Evolutionary conservation across 1,284 basidiomycete species (phyloP), one percentile per base, ranked within the genome.

Genomic region (Sporisorium exsertum): DNA sequence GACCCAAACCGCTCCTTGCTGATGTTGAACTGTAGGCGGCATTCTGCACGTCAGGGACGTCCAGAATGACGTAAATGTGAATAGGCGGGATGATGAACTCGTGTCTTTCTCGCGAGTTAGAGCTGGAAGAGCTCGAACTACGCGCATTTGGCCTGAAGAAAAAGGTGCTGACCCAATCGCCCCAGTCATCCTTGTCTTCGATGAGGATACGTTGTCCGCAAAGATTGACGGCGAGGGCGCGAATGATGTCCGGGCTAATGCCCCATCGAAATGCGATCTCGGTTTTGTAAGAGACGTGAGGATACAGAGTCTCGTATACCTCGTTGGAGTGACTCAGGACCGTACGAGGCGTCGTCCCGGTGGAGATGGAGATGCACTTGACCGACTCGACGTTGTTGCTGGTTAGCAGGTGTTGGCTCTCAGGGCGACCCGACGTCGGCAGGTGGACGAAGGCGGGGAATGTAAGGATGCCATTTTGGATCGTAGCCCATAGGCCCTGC

Each of bases 391-490:
- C 32, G 4, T 56, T 37, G 32, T 64, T 49, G 24, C 10, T 40
- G 4, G 12, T 8, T 6, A 61, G 22, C 26, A 50, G 7, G 16
- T 12, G 45, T 35, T 6, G 10, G 40, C 18, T 45, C 10, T 58
- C n/a, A 6, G 63, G 59, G 4, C 53, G 63, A 22, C 63, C 50
- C 3, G 63, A 58, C 7, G 63, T 26, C 24, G 69, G 69, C 9
- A 71, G 51, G 16, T 33, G 52, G 6, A 71, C 63, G 10, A 65
- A 71, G 18, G 63, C 63, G 3, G 69, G 69, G 12, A 71, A 71
- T 1, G 10, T 33, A 27, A 71, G 10, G 10, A 29, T 37, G 20
- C 20, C 55, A 0, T 46, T 26, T 1, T 51, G 22, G 6, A 27
- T 12, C 8, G 16, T 22, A 7, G 46, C 69, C 3, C 0, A 20